phyloP scores from a whole-genome alignment of 352 stramenopile genomes.

The Globisporangium cystogenes region DNA sequence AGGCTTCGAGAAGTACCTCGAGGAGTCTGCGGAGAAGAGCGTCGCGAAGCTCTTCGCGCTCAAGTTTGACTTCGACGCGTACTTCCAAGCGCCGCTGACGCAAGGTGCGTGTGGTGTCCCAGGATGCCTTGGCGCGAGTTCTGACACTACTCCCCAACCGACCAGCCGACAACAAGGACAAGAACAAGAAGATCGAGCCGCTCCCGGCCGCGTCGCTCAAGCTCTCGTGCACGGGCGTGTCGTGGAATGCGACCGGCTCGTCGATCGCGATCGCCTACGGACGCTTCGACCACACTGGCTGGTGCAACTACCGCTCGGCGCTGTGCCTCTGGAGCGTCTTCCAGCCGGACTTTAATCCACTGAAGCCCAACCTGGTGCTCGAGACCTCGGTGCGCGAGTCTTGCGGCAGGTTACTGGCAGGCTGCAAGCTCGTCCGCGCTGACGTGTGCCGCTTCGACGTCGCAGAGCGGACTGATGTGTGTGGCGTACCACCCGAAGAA shows the following conservation, averaged over 20 bases:
- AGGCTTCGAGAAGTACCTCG: constrained; percentile 55
- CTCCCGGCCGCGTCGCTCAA: constrained; percentile 25
- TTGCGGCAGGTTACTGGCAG: not conserved
- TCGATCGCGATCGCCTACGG: constrained; percentile 81
- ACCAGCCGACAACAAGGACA: constrained; percentile 2
- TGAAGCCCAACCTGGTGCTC: constrained; percentile 64
- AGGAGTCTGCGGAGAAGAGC: constrained; percentile 62
- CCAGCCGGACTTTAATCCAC: constrained; percentile 59
- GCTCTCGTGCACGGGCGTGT: constrained; percentile 80
- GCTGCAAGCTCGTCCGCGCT: not conserved
- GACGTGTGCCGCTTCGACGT: not conserved
- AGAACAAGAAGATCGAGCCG: constrained; percentile 12
- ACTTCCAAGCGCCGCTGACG: constrained; percentile 43
- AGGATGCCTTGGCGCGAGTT: not conserved
- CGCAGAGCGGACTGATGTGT: constrained; percentile 84
- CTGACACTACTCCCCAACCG: not conserved
- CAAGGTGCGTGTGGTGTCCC: constrained; percentile 3
- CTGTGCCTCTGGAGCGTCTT: constrained; percentile 87
- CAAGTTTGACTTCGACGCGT: constrained; percentile 65
- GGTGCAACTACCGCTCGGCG: constrained; percentile 85
- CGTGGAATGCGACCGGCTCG: constrained; percentile 84
- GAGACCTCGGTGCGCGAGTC: constrained; percentile 50
- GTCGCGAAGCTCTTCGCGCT: constrained; percentile 57
- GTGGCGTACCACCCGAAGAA: constrained; percentile 82
- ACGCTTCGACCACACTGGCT: constrained; percentile 79